Base-by-base conservation (phyloP, 495 filamentous ascomycete species). In the Penicillium argentinense region DNA sequence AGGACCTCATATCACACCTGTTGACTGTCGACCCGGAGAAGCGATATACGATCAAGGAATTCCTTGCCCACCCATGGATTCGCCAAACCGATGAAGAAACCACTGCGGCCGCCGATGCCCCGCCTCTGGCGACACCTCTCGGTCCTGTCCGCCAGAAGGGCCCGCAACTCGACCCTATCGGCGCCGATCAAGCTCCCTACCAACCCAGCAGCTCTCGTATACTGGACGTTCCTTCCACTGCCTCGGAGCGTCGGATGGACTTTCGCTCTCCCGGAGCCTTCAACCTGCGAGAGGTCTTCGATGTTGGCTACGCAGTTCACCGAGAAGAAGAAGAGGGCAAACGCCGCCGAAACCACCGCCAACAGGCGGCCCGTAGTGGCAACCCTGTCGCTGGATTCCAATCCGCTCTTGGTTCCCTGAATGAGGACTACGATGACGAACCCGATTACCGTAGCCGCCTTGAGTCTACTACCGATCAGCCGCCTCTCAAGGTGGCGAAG, bases 261-360 rank as follows among this genome's bases (percentile, higher is more conserved):
- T 98, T 97, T 82, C 87, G 93, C 34, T 97, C 91, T 0, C 95
- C 93, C 0, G 95, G 90, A 34, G 93, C 88, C 9, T 85, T 97
- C 67, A 97, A 96, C 60, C 76, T 98, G 16, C 88, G 93, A 39
- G 93, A 98, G 60, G 89, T 97, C 11, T 98, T 98, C 55, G 93
- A 98, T 60, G 93, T 98, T 39, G 85, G 89, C 25, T 97, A 98
- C 57, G 89, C 93, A 17, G 93, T 98, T 12, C 93, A 97, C 60
- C 79, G 93, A 23, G 89, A 97, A 66, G 93, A 97, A 65, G 93
- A 98, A 66, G 93, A 97, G 67, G 83, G 80, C 58, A 97, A 96
- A 68, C 85, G 91, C 25, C 81, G 89, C 26, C 95, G 91, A 71
- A 78, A 82, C 54, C 77, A 76, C 65, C 84, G 84, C 53, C 81